These are phyloP conservation scores for Aquilaria sinensis DNA, from an alignment of 345 rosid species.

Conservation along the genomic window DNA sequence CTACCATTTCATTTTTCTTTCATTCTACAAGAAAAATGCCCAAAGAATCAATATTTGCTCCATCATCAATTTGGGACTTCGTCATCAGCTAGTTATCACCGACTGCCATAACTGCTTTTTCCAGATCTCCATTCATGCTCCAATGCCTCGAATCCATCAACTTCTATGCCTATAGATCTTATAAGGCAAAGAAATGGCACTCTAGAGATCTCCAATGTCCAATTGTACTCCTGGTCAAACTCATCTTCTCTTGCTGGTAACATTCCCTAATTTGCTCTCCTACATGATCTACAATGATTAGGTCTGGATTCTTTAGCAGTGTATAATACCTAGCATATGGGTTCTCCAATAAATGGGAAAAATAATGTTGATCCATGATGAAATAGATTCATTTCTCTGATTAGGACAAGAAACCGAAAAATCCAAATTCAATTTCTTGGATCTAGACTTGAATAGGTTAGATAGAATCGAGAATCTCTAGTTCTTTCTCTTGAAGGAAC, in stretches of 20 bases:
- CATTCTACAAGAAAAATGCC: no score
- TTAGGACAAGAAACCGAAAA: slow-evolving; percentile 19
- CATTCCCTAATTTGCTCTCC: slow-evolving; percentile 58
- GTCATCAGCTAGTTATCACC: no score
- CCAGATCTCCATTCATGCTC: no score
- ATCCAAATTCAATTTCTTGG: slow-evolving; percentile 46
- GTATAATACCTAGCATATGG: slow-evolving; percentile 28
- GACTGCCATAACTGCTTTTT: no score
- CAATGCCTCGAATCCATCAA: no score
- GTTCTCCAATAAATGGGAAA: slow-evolving; percentile 36
- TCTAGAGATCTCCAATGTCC: slow-evolving; percentile 36
- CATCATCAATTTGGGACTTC: no score
- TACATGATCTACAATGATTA: slow-evolving; percentile 22
- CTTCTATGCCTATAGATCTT: no score
- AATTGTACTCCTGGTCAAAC: slow-evolving; percentile 29
- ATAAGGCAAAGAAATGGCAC: slow-evolving; percentile 7
- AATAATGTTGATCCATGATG: slow-evolving; percentile 50
- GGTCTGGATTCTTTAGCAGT: slow-evolving; percentile 22
- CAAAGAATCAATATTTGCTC: no score
- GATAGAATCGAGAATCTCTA: slow-evolving; percentile 20
- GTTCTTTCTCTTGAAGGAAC: no score
- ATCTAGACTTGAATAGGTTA: slow-evolving; percentile 57
- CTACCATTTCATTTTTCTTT: no score
- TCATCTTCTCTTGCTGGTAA: slow-evolving; percentile 48
- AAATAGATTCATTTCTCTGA: slow-evolving; percentile 23